phyloP scores from a whole-genome alignment of 2,329 filamentous ascomycete species.

The Cordyceps militaris region DNA sequence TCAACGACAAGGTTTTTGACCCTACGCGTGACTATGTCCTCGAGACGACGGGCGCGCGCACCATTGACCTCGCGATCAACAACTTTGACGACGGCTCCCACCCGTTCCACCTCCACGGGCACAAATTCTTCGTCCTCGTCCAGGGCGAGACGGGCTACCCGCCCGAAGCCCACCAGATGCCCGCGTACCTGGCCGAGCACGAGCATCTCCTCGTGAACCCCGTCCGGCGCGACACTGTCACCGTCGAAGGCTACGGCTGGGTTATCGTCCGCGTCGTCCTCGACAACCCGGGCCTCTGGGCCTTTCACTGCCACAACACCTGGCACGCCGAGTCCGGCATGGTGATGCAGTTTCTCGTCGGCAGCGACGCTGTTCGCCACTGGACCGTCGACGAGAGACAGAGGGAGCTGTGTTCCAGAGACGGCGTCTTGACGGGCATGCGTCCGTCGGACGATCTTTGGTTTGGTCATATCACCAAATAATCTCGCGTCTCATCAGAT shows the following conservation, averaged over 20 bases:
- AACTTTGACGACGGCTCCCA: slow-evolving; percentile 45
- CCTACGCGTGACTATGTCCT: slow-evolving; percentile 34
- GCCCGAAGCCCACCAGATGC: slow-evolving; percentile 21
- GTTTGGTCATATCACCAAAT: slow-evolving; percentile 24
- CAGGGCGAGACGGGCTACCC: slow-evolving; percentile 30
- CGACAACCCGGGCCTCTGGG: slow-evolving; percentile 52
- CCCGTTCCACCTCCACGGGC: slow-evolving; percentile 51
- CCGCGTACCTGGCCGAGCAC: slow-evolving; percentile 20
- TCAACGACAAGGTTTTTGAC: slow-evolving; percentile 27
- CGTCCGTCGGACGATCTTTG: slow-evolving; percentile 30
- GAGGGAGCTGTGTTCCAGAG: slow-evolving; percentile 22
- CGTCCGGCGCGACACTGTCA: slow-evolving; percentile 37
- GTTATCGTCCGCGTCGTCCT: slow-evolving; percentile 45
- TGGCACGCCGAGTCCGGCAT: slow-evolving; percentile 54
- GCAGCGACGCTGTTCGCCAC: slow-evolving; percentile 21
- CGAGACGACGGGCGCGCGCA: slow-evolving; percentile 43
- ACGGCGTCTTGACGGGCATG: slow-evolving; percentile 26
- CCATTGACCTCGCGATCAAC: slow-evolving; percentile 52
- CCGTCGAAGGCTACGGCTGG: slow-evolving; percentile 48
- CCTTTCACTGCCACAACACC: slow-evolving; percentile 51
- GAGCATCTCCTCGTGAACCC: slow-evolving; percentile 24
- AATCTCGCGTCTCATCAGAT: too few species aligned
- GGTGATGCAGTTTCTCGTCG: slow-evolving; percentile 48
- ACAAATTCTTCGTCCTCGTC: slow-evolving; percentile 44
- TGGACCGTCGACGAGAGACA: slow-evolving; percentile 22